Evolutionary conservation across 352 stramenopile genomes (phyloP), one percentile per base, ranked within the genome.

Genomic region (Phytophthora kernoviae): DNA sequence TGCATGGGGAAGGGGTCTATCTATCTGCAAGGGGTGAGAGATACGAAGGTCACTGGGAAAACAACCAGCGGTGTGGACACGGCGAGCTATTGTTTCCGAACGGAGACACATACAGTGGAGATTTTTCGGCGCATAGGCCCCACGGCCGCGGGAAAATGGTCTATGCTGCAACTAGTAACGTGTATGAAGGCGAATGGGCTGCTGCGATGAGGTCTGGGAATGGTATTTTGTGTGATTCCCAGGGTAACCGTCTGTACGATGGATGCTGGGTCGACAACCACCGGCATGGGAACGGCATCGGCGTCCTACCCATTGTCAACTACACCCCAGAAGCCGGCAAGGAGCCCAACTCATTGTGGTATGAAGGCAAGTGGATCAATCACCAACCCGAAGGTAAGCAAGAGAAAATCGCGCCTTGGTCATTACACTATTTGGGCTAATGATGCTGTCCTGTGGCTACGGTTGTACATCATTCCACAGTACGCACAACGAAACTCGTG

Each of bases 31-130:
- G 27, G 2, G 78, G 81, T 0, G 79, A 88, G 30, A 62, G 69
- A 4, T 90, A 90, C 47, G 77, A 86, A 48, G 81, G 81, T 1
- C 61, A 82, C 27, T 90, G 79, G 75, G 41, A 41, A 10, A 45
- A 69, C 33, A 90, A 90, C 43, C 69, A 87, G 43, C 70, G 73
- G 1, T 45, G 47, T 10, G 79, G 79, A 0, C 32, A 61, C 15
- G 79, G 79, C 14, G 70, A 86, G 27, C 61, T 87, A 7, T 27
- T 56, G 21, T 46, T 61, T 10, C 17, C 45, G 2, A 73, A 73
- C 41, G 58, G 65, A 2, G 68, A 80, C 30, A 24, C 79, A 12
- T 90, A 84, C 54, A 51, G 41, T 27, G 81, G 81, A 11, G 44
- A 65, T 5, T 90, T 90, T 33, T 49, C 54, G 9, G 33, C 50